Conservation (phyloP, 2,329 filamentous ascomycete species). For the Rosellinia necatrix region DNA sequence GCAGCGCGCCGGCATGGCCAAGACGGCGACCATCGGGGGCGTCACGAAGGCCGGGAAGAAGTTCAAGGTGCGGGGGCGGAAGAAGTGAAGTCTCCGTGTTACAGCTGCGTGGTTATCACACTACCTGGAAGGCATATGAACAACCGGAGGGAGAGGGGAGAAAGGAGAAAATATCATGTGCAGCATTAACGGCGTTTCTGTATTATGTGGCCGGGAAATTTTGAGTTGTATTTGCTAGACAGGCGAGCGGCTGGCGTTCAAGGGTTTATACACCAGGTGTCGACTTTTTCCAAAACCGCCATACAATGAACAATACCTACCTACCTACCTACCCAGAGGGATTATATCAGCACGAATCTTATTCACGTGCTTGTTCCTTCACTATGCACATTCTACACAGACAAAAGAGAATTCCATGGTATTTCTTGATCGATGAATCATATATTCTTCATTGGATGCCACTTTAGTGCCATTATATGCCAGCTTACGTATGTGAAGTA, state of each 20-base stretch:
- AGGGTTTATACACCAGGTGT: slow-evolving; percentile 6
- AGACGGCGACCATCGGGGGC: slow-evolving; percentile 64
- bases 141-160: background rate
- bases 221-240: slow-evolving; percentile 17
- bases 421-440: slow-evolving; percentile 14
- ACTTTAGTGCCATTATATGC: slow-evolving; percentile 12
- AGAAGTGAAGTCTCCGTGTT: slow-evolving; percentile 52
- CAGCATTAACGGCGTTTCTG: slow-evolving; percentile 21
- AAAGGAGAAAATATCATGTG: background rate
- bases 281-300: slow-evolving; percentile 2
- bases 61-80: slow-evolving; percentile 65
- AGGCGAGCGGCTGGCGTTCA: slow-evolving; percentile 19
- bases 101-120: background rate
- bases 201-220: slow-evolving; percentile 18
- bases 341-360: slow-evolving; percentile 9
- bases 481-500: slow-evolving; percentile 15
- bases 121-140: background rate
- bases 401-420: slow-evolving; percentile 7
- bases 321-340: slow-evolving; percentile 18
- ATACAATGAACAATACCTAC: no score
- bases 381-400: slow-evolving; percentile 6
- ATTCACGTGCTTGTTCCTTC: slow-evolving; percentile 6
- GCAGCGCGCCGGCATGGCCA: slow-evolving; percentile 67
- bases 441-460: slow-evolving; percentile 4
- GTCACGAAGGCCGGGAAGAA: slow-evolving; percentile 64